These are phyloP conservation scores for Friedmanniomyces simplex DNA, from an alignment of 495 filamentous ascomycete genomes.

Conservation along the genomic window DNA sequence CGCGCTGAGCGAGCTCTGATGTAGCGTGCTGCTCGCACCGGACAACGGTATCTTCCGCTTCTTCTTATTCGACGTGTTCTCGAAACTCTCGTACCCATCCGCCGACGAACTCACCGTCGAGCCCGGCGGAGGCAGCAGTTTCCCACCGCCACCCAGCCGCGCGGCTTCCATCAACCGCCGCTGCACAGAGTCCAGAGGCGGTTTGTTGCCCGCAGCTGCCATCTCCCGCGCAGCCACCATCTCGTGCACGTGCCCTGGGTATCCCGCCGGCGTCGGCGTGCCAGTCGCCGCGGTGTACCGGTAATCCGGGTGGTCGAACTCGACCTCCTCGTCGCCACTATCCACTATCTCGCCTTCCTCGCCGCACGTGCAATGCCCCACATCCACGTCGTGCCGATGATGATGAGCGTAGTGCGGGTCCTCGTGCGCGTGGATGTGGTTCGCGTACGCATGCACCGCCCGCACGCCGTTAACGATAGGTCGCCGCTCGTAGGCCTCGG, in stretches of 20 bases:
- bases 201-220: not conserved
- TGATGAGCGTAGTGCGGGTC: slow-evolving; percentile 3
- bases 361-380: slow-evolving; percentile 19
- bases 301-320: slow-evolving; percentile 28
- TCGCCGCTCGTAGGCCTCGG: slow-evolving; percentile 26
- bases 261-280: not conserved
- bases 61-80: slow-evolving; percentile 99
- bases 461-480: slow-evolving; percentile 13
- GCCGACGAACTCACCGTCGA: slow-evolving; percentile 26
- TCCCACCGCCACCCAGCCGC: not conserved
- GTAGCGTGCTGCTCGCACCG: slow-evolving; percentile 49
- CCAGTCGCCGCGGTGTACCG: slow-evolving; percentile 15
- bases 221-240: not conserved
- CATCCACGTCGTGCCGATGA: not conserved
- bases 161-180: slow-evolving; percentile 8
- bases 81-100: slow-evolving; percentile 93
- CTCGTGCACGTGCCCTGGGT: not conserved
- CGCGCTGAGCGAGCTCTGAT: slow-evolving; percentile 48
- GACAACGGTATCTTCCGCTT: slow-evolving; percentile 94
- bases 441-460: not conserved
- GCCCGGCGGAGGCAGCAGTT: slow-evolving; percentile 20
- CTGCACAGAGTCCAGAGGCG: slow-evolving; percentile 13
- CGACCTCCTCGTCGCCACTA: slow-evolving; percentile 20
- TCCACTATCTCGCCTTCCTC: slow-evolving; percentile 10
- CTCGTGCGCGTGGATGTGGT: slow-evolving; percentile 8